Conservation (phyloP, 768 basidiomycete species). For the Calocera cornea region DNA sequence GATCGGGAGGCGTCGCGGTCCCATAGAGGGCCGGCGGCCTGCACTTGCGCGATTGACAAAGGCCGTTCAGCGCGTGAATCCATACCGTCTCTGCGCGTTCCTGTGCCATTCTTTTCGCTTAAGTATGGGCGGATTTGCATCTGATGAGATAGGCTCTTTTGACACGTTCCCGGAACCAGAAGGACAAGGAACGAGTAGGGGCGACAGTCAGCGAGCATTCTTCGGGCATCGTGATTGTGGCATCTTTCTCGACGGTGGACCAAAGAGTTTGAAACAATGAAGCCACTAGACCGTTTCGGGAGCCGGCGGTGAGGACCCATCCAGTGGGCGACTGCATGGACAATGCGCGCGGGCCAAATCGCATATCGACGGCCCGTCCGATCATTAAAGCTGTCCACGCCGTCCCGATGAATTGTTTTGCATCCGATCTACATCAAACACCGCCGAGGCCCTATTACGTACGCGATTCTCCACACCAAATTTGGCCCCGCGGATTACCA, state of each 20-base stretch:
- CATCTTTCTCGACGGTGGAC: not conserved
- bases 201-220: not conserved
- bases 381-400: not conserved
- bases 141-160: not conserved
- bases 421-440: not conserved
- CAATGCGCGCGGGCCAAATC: not conserved
- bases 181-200: not conserved
- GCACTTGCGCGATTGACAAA: too few species aligned
- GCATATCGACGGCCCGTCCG: not conserved
- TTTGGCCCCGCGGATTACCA: not conserved
- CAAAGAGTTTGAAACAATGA: too few species aligned
- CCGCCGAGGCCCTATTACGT: constrained; percentile 2
- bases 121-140: not conserved
- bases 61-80: too few species aligned
- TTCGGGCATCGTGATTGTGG: not conserved
- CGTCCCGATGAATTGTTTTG: not conserved
- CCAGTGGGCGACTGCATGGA: too few species aligned
- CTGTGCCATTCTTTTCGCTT: too few species aligned
- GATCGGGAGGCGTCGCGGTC: too few species aligned
- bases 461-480: not conserved
- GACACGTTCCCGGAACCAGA: not conserved
- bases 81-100: too few species aligned
- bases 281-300: too few species aligned
- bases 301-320: too few species aligned
- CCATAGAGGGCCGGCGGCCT: too few species aligned